Percentiles rank a stretch among this genome's conserved stretches.
Conservation (phyloP, 306 rosid species). For the Ammopiptanthus mongolicus region DNA sequence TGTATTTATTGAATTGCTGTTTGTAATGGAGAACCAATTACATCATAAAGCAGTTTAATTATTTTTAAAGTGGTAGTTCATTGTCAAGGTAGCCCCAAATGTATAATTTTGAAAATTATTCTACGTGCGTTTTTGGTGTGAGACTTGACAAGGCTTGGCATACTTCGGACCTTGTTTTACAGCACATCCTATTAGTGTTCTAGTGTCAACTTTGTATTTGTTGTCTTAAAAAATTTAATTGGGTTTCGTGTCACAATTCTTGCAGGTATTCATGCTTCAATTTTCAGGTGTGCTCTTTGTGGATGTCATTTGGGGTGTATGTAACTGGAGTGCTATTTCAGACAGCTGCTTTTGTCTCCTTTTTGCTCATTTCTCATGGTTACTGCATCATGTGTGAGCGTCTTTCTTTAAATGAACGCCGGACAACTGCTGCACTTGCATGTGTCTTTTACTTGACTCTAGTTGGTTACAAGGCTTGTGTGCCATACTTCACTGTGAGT, state of each 20-base stretch:
- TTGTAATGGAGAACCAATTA: background rate
- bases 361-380: conserved; percentile 91
- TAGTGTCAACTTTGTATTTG: background rate
- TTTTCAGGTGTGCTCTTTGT: conserved; percentile 79
- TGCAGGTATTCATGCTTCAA: conserved; percentile 93
- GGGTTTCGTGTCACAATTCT: conserved; percentile 24
- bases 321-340: conserved; percentile 95
- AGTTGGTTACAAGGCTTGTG: conserved; percentile 87
- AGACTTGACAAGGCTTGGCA: conserved; percentile 1
- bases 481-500: conserved; percentile 87
- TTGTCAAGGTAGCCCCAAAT: background rate
- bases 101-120: background rate
- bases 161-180: conserved; percentile 11
- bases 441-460: conserved; percentile 92
- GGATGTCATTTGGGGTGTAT: conserved; percentile 98
- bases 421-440: conserved; percentile 85
- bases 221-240: background rate
- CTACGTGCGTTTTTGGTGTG: background rate
- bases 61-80: background rate
- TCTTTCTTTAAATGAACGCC: conserved; percentile 78
- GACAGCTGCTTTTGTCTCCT: conserved; percentile 82
- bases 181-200: background rate
- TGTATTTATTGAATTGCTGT: background rate
- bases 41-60: background rate
- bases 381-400: conserved; percentile 94